phyloP scores from a whole-genome alignment of 768 basidiomycete genomes.

The Chalciporus piperatus region DNA sequence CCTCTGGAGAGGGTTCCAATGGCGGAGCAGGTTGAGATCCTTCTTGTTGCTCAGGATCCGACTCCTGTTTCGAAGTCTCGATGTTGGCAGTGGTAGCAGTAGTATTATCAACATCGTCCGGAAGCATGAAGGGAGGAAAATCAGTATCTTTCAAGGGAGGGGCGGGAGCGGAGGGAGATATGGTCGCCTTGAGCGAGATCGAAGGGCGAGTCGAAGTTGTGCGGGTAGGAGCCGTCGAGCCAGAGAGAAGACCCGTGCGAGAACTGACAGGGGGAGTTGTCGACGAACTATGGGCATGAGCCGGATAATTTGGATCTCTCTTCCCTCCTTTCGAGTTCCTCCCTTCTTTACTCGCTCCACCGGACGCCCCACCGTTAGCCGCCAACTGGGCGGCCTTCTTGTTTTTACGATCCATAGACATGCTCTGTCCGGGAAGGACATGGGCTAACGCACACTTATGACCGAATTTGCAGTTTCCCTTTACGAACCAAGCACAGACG shows the following conservation, averaged over 20 bases:
- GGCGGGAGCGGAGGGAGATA: slow-evolving; percentile 76
- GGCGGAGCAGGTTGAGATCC: neutral
- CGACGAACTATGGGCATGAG: slow-evolving; percentile 15
- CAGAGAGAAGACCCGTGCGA: slow-evolving; percentile 36
- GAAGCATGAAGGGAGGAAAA: slow-evolving; percentile 62
- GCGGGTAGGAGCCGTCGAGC: slow-evolving; percentile 70
- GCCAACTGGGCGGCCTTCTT: slow-evolving; percentile 85
- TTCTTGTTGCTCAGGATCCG: slow-evolving; percentile 14
- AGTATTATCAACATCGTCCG: slow-evolving; percentile 50
- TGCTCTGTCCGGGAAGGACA: slow-evolving; percentile 87
- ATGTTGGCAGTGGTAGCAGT: slow-evolving; percentile 6
- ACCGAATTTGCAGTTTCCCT: slow-evolving; percentile 85
- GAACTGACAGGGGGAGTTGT: slow-evolving; percentile 4
- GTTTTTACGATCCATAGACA: slow-evolving; percentile 97
- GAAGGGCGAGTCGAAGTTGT: slow-evolving; percentile 50
- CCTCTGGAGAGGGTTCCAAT: slow-evolving; percentile 8
- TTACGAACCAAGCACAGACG: slow-evolving; percentile 86
- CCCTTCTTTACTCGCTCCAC: slow-evolving; percentile 29
- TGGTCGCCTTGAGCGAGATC: slow-evolving; percentile 66
- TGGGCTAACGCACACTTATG: slow-evolving; percentile 92
- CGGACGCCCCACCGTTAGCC: slow-evolving; percentile 43
- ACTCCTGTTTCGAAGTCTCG: slow-evolving; percentile 5
- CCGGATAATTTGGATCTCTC: slow-evolving; percentile 32
- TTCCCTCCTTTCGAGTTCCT: slow-evolving; percentile 35
- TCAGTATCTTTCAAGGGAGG: slow-evolving; percentile 75